Percentiles rank a stretch among this genome's conserved stretches.
phyloP scores from a whole-genome alignment of 2,329 filamentous ascomycete species.

The Fusarium proliferatum region DNA sequence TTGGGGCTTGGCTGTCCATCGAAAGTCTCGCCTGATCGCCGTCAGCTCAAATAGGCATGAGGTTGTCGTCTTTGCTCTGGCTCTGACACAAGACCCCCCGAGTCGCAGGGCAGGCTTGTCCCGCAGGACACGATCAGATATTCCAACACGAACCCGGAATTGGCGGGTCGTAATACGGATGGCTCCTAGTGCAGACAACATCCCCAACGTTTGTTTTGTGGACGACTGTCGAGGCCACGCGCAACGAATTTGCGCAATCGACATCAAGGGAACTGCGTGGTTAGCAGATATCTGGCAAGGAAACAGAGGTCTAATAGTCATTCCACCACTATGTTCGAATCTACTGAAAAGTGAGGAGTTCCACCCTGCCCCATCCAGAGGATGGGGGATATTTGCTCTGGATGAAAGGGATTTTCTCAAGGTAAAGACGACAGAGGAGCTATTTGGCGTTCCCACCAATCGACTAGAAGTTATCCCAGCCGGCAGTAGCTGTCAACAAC shows the following conservation, averaged over 20 bases:
- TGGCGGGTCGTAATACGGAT: conserved; percentile 63
- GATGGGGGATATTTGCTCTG: conserved; percentile 63
- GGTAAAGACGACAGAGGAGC: conserved; percentile 49
- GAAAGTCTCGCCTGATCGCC: conserved; percentile 83
- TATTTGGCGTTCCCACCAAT: conserved; percentile 46
- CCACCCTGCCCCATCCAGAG: conserved; percentile 47
- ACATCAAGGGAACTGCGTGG: conserved; percentile 62
- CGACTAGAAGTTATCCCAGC: conserved; percentile 35
- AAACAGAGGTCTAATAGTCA: conserved; percentile 41
- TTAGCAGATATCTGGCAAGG: conserved; percentile 64
- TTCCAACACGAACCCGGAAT: conserved; percentile 53
- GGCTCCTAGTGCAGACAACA: conserved; percentile 55
- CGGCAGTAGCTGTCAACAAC: conserved; percentile 22
- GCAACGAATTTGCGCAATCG: conserved; percentile 62
- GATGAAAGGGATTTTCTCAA: conserved; percentile 56
- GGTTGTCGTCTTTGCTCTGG: conserved; percentile 65
- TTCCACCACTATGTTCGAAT: conserved; percentile 39
- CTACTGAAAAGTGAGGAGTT: conserved; percentile 47
- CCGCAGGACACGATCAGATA: neutral
- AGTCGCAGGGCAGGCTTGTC: conserved; percentile 1
- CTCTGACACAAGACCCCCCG: conserved; percentile 43
- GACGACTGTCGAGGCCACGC: conserved; percentile 60
- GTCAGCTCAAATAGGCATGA: conserved; percentile 79
- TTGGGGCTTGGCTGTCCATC: conserved; percentile 90
- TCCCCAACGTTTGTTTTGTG: conserved; percentile 65